A percentile compares a stretch with the other conserved stretches of the same genome.
Evolutionary conservation across 2,329 filamentous ascomycete genomes (phyloP).

Genomic region (Aureobasidium pullulans): DNA sequence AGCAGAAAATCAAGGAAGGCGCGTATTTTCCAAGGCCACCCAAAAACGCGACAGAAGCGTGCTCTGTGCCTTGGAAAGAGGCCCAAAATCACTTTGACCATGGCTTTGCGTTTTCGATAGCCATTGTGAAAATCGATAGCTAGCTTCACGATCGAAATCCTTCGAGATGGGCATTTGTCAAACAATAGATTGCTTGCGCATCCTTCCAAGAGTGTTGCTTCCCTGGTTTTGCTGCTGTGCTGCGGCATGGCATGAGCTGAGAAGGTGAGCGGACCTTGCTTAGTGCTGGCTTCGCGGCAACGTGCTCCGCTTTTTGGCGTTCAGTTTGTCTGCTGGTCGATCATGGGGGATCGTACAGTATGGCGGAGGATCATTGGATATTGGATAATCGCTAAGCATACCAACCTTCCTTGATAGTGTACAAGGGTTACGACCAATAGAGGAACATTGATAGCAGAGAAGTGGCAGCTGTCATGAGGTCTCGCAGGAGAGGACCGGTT

Average conservation of each 20-base stretch:
- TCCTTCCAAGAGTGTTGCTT: too few species aligned
- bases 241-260: background rate
- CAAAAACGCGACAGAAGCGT: too few species aligned
- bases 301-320: background rate
- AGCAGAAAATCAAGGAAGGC: too few species aligned
- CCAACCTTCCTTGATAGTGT: background rate
- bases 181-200: too few species aligned
- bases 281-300: background rate
- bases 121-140: too few species aligned
- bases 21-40: too few species aligned
- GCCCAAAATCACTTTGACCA: too few species aligned
- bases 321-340: background rate
- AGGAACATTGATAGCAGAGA: background rate
- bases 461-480: background rate
- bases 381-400: background rate
- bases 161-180: too few species aligned
- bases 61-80: too few species aligned
- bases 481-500: background rate
- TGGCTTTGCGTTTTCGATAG: too few species aligned
- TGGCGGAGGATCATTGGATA: background rate
- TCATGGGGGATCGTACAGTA: background rate
- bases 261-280: background rate
- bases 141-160: too few species aligned
- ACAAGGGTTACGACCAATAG: background rate
- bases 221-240: too few species aligned